These are phyloP conservation scores for Phytopythium kandeliae DNA, from an alignment of 352 stramenopile genomes.

Conservation along the genomic window DNA sequence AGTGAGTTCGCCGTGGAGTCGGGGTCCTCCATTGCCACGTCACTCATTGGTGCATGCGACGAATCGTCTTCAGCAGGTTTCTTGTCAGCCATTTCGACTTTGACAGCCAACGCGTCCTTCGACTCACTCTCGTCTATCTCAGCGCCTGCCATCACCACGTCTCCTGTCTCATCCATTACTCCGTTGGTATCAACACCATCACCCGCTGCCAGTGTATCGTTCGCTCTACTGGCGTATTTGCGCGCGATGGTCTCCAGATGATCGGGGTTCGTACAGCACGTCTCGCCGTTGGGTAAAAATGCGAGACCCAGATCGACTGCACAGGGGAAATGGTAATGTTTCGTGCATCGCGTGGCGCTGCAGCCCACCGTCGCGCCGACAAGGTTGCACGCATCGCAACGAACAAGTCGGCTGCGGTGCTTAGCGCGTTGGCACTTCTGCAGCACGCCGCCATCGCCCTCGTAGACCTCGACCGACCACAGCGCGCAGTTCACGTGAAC, in stretches of 20 bases:
- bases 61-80: background rate
- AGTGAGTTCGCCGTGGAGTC: background rate
- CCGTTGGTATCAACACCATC: background rate
- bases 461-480: constrained; percentile 92
- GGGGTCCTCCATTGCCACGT: background rate
- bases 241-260: constrained; percentile 51
- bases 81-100: no score
- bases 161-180: no score
- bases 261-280: constrained; percentile 44
- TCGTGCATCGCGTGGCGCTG: constrained; percentile 72
- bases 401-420: constrained; percentile 81
- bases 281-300: constrained; percentile 67
- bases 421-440: constrained; percentile 87
- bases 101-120: no score
- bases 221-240: no score
- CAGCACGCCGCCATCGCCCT: constrained; percentile 62
- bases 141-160: no score
- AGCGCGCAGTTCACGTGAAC: constrained; percentile 91
- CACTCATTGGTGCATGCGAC: background rate
- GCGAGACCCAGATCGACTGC: constrained; percentile 70
- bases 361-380: constrained; percentile 92
- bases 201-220: no score
- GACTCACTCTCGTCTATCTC: no score
- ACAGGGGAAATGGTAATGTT: constrained; percentile 94
- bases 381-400: constrained; percentile 88